These are phyloP conservation scores for Ceratocystis huliohia DNA, from an alignment of 2,329 filamentous ascomycete genomes.

Conservation along the genomic window DNA sequence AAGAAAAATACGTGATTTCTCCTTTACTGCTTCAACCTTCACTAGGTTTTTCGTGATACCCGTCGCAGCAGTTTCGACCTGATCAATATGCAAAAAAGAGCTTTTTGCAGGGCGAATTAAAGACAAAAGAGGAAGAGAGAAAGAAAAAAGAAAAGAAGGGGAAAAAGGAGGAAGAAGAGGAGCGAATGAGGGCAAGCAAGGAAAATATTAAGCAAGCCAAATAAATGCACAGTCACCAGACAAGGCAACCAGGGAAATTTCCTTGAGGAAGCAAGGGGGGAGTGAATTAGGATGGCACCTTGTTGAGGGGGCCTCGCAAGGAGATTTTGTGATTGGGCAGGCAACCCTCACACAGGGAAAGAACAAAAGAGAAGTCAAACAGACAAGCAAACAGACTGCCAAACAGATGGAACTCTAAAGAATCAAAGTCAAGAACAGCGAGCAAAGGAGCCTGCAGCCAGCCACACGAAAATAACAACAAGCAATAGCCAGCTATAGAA, in stretches of 20 bases:
- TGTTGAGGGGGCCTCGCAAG: conserved; percentile 16
- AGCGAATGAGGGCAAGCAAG: conserved; percentile 22
- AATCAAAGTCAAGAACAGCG: not conserved
- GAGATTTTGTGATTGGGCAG: conserved; percentile 14
- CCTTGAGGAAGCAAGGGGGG: conserved; percentile 7
- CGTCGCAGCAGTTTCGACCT: not conserved
- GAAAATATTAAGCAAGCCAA: conserved; percentile 16
- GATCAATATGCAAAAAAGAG: not conserved
- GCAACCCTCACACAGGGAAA: not conserved
- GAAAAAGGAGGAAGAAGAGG: conserved; percentile 15
- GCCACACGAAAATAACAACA: too few relatives aligned
- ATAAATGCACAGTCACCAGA: conserved; percentile 12
- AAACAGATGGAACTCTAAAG: not conserved
- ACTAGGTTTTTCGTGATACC: not conserved
- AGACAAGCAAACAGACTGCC: not conserved
- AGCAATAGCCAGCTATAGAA: too few relatives aligned
- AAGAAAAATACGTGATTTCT: not conserved
- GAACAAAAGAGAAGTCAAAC: conserved; percentile 9
- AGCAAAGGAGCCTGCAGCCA: not conserved
- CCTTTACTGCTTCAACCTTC: not conserved
- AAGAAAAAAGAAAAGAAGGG: conserved; percentile 17
- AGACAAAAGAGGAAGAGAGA: conserved; percentile 21
- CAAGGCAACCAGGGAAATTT: conserved; percentile 8
- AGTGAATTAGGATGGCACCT: conserved; percentile 9
- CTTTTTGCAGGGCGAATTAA: not conserved